Conservation (phyloP, 176 grass and related monocot genomes). For the Oryza officinalis region DNA sequence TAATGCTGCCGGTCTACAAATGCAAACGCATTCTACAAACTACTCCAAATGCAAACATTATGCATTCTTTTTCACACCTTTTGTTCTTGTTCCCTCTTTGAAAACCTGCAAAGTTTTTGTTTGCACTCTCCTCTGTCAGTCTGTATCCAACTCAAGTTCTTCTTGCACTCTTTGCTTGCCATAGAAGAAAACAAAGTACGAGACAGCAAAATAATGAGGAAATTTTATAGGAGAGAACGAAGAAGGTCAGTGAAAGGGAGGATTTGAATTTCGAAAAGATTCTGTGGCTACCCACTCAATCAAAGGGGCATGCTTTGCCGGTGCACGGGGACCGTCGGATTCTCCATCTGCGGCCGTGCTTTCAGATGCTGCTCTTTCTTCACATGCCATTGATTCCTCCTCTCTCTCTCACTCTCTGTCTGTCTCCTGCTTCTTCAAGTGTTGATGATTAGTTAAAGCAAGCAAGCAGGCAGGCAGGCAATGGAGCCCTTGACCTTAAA, state of each 20-base stretch:
- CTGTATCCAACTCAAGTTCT: constrained; percentile 10
- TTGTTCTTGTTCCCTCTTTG: background rate
- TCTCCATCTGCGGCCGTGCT: constrained; percentile 30
- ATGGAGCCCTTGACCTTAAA: constrained; percentile 39
- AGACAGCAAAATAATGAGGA: background rate
- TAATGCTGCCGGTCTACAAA: background rate
- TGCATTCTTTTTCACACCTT: background rate
- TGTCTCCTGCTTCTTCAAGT: background rate
- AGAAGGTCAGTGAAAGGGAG: background rate
- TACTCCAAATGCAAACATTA: background rate
- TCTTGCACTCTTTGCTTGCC: background rate
- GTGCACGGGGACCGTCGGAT: constrained; percentile 38
- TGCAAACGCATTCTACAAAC: background rate
- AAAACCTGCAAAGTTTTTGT: background rate
- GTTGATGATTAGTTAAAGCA: constrained; percentile 14
- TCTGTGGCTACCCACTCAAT: constrained; percentile 8
- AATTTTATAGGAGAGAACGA: background rate
- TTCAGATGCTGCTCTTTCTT: constrained; percentile 38
- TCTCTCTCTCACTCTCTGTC: background rate
- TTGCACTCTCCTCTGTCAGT: background rate
- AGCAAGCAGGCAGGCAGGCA: background rate
- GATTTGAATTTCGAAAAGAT: constrained; percentile 38
- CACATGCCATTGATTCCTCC: constrained; percentile 41
- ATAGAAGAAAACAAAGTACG: background rate
- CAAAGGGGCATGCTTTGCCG: constrained; percentile 26